Conservation (phyloP, 495 filamentous ascomycete species). For the Trichoderma gamsii region DNA sequence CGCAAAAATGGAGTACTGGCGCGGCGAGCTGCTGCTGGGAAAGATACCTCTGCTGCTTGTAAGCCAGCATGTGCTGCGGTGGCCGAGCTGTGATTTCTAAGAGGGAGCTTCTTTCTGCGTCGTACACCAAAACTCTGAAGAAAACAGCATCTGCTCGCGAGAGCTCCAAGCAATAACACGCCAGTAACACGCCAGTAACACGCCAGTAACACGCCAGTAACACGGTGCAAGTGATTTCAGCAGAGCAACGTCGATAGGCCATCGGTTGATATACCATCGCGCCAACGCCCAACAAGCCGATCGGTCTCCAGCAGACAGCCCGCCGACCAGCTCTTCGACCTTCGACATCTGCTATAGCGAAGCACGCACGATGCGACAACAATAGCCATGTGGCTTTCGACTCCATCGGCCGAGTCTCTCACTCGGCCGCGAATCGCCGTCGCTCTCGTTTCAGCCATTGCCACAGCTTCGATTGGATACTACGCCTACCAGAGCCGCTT, state of each 20-base stretch:
- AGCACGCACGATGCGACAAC: slow-evolving; percentile 10
- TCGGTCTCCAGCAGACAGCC: background rate
- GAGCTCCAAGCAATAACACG: background rate
- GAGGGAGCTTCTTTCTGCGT: background rate
- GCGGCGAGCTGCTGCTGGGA: no score
- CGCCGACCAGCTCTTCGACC: background rate
- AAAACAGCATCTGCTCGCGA: background rate
- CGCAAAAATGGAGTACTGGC: no score
- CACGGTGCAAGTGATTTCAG: background rate
- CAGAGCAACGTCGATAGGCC: background rate
- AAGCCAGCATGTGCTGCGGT: background rate
- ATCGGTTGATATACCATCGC: background rate
- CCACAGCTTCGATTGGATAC: slow-evolving; percentile 33
- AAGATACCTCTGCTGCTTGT: background rate
- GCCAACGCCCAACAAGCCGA: background rate
- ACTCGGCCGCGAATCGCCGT: slow-evolving; percentile 37
- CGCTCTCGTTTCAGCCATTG: slow-evolving; percentile 31
- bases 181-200: background rate
- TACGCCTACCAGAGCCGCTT: slow-evolving; percentile 34
- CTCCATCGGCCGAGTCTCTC: slow-evolving; percentile 37
- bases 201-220: background rate
- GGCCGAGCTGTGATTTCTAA: background rate
- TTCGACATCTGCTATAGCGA: background rate
- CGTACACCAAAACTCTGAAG: background rate
- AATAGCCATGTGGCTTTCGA: slow-evolving; percentile 31